Base-by-base conservation (phyloP, 306 rosid genomes). In the Fragaria vesca region DNA sequence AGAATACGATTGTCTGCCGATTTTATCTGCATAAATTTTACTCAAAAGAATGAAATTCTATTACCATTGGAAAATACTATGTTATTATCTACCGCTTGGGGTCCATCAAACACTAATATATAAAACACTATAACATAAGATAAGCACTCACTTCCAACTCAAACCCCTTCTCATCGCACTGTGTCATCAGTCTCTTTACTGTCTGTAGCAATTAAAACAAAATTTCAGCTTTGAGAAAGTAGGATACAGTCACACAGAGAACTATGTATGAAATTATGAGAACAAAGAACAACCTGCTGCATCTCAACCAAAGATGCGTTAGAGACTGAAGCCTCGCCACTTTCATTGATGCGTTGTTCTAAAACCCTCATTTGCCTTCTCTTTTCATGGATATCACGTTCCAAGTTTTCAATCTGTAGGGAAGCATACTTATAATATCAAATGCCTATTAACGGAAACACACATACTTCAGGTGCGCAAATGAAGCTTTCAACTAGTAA, bases 1-100 rank as follows among this genome's bases (percentile, higher is more conserved):
- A 96, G 99, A 50, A 96, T 87, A 50, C 98, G 98, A 69, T 96
- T 93, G 86, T 96, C 99, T 10, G 99, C 98, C 34, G 98, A 90
- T 88, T 91, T 93, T 82, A 96, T 83, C 99, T 96, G 87, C 79
- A 85, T 36, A 21, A 66, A 50, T 36, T 79, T 58, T 52, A 48
- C 52, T 36, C n/a, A 21, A 28, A 21, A 50, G 58, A 74, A 66
- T 43, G 42, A 38, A 40, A 47, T 66, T 48, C 13, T 24, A 26
- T 11, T 10, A 24, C 63, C n/a, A 18, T 11, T 42, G 50, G 13
- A 28, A 17, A 8, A 8, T 20, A 30, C 8, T 32, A 18, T 24
- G 26, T 40, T 42, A 8, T 7, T 21, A 43, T 57, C 50, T 54
- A 62, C 73, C 75, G 67, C 32, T 55, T 62, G 62, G 17, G 57